A percentile compares a stretch with the other conserved stretches of the same genome.
These are phyloP conservation scores for Ecytonucleospora hepatopenaei DNA, from an alignment of 371 early-diverging fungal genomes.

Conservation along the genomic window DNA sequence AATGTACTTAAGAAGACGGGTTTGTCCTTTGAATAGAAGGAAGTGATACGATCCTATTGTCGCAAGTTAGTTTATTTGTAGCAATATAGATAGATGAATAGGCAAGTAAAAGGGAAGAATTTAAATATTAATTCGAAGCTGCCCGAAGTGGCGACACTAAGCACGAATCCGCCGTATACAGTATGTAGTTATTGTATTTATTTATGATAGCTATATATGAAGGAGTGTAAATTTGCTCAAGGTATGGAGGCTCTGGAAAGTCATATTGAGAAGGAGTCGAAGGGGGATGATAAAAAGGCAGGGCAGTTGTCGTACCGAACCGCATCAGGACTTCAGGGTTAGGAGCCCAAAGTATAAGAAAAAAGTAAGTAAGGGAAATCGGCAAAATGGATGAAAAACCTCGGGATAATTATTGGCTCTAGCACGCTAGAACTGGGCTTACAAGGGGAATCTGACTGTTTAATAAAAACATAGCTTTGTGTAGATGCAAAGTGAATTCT, in stretches of 20 bases:
- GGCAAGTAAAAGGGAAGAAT: conserved; percentile 11
- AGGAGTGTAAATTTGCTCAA: neutral
- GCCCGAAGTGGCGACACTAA: neutral
- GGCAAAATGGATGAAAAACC: conserved; percentile 36
- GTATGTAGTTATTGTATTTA: too few relatives aligned
- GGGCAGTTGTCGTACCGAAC: conserved; percentile 20
- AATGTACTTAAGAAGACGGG: conserved; percentile 6
- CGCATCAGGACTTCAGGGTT: conserved; percentile 28
- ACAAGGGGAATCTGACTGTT: conserved; percentile 65
- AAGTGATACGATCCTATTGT: conserved; percentile 15
- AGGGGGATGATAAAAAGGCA: conserved; percentile 4
- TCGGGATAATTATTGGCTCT: conserved; percentile 34
- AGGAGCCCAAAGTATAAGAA: conserved; percentile 8
- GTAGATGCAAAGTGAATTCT: conserved; percentile 64
- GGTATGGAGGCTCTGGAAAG: neutral
- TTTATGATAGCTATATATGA: too few relatives aligned
- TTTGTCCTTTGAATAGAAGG: conserved; percentile 12
- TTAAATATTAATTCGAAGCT: neutral
- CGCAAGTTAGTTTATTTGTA: too few relatives aligned
- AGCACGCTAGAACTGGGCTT: conserved; percentile 31
- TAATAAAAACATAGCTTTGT: conserved; percentile 66
- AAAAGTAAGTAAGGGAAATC: conserved; percentile 29
- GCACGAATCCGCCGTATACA: conserved; percentile 4
- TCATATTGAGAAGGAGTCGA: conserved; percentile 10
- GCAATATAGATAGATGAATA: too few relatives aligned